These are phyloP conservation scores for Mycena indigotica DNA, from an alignment of 768 basidiomycete genomes.

Conservation along the genomic window DNA sequence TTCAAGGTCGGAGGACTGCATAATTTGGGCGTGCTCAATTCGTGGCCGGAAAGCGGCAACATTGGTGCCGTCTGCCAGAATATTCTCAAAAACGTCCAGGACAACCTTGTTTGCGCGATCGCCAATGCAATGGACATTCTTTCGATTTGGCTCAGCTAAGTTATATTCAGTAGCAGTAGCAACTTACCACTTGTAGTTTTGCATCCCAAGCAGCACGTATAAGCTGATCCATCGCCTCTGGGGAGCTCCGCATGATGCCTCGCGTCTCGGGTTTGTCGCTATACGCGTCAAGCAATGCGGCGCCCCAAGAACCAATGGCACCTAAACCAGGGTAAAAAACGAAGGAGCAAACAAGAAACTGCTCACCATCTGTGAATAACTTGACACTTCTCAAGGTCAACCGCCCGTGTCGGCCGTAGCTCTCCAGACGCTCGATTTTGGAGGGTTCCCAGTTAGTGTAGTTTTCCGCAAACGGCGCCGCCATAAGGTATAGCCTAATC, in stretches of 20 bases:
- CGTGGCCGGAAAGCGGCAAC: constrained; percentile 64
- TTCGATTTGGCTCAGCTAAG: background rate
- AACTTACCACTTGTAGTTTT: constrained; percentile 82
- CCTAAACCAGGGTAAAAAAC: constrained; percentile 41
- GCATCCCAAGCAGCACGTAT: constrained; percentile 68
- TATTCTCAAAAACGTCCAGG: constrained; percentile 78
- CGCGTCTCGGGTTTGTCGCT: constrained; percentile 70
- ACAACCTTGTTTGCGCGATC: constrained; percentile 86
- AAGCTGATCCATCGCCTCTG: constrained; percentile 53
- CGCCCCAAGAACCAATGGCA: constrained; percentile 91
- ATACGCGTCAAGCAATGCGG: constrained; percentile 85
- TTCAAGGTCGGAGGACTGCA: constrained; percentile 68
- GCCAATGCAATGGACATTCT: constrained; percentile 91
- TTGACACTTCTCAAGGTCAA: constrained; percentile 70
- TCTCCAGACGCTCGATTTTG: constrained; percentile 56
- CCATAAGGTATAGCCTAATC: constrained; percentile 69
- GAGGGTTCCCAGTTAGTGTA: constrained; percentile 60
- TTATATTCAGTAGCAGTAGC: background rate
- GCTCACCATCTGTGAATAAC: constrained; percentile 72
- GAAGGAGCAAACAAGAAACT: background rate
- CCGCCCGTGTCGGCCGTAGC: constrained; percentile 58
- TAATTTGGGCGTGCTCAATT: constrained; percentile 92
- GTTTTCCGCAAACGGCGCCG: constrained; percentile 46
- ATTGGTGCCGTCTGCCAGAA: constrained; percentile 46
- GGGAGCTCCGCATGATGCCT: constrained; percentile 68